These are phyloP conservation scores for Actinomucor elegans DNA, from an alignment of 371 early-diverging fungal species.

Conservation along the genomic window DNA sequence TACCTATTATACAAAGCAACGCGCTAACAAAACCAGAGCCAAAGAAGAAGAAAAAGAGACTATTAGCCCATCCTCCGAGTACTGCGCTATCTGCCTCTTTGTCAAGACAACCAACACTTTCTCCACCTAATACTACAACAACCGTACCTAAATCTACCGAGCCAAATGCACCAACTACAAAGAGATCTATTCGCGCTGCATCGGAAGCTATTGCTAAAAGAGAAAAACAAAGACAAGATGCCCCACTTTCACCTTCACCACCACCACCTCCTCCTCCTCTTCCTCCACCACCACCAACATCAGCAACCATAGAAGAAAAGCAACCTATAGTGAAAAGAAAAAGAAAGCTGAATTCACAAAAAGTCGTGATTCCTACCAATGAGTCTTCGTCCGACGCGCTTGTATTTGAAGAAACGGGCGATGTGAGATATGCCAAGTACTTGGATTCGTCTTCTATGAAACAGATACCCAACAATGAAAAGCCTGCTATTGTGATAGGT, in stretches of 20 bases:
- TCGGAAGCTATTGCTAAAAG: slow-evolving; percentile 1
- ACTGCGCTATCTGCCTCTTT: too few relatives aligned
- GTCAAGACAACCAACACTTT: too few relatives aligned
- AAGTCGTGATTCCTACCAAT: not conserved
- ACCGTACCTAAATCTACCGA: too few relatives aligned
- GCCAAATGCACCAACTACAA: too few relatives aligned
- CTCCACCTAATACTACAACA: too few relatives aligned
- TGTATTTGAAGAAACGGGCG: not conserved
- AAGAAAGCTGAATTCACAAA: slow-evolving; percentile 7
- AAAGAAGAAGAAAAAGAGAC: too few relatives aligned
- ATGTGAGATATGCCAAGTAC: slow-evolving; percentile 1
- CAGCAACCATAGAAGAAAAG: not conserved
- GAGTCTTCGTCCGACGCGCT: not conserved
- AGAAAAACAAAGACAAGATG: not conserved
- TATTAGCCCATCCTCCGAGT: too few relatives aligned
- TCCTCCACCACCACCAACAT: not conserved
- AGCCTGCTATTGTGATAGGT: slow-evolving; percentile 1
- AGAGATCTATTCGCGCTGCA: slow-evolving; percentile 10
- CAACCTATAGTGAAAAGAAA: not conserved
- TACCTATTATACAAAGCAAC: too few relatives aligned
- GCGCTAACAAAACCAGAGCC: too few relatives aligned
- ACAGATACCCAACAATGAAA: not conserved
- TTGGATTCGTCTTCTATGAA: not conserved
- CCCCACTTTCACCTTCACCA: not conserved
- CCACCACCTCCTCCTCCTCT: not conserved